Conservation (phyloP, 2,329 filamentous ascomycete genomes). For the Alternaria hordeiaustralica region DNA sequence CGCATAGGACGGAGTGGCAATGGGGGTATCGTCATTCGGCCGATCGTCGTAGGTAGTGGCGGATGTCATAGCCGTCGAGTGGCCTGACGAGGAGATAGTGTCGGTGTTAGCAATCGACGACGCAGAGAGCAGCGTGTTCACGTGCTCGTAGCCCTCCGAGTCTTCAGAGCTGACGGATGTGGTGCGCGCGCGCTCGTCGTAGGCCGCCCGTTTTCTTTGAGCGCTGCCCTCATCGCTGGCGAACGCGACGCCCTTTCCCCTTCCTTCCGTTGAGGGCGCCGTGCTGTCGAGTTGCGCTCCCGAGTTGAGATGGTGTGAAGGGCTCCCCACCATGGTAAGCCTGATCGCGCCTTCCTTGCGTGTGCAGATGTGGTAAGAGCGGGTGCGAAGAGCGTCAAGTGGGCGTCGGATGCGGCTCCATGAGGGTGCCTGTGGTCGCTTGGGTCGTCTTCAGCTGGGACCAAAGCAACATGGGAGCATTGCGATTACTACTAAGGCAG, state of each 20-base stretch:
- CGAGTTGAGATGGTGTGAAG: slow-evolving; percentile 3
- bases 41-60: slow-evolving; percentile 39
- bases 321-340: slow-evolving; percentile 33
- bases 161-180: slow-evolving; percentile 27
- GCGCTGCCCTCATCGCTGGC: slow-evolving; percentile 25
- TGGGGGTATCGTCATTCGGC: slow-evolving; percentile 22
- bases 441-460: neutral
- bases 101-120: slow-evolving; percentile 38
- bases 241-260: slow-evolving; percentile 32
- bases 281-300: slow-evolving; percentile 18
- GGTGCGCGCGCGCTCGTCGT: slow-evolving; percentile 13
- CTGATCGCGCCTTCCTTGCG: slow-evolving; percentile 1
- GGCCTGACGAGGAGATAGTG: slow-evolving; percentile 37
- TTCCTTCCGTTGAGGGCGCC: slow-evolving; percentile 16
- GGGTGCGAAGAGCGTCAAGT: slow-evolving; percentile 4
- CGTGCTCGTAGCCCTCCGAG: slow-evolving; percentile 15
- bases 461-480: slow-evolving; percentile 7
- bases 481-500: neutral
- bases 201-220: neutral
- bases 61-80: slow-evolving; percentile 46
- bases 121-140: slow-evolving; percentile 38
- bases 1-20: slow-evolving; percentile 33
- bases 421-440: neutral
- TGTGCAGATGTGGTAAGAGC: slow-evolving; percentile 5
- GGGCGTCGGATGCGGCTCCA: neutral